Percentiles rank a stretch among this genome's conserved stretches.
These are phyloP conservation scores for Lactarius trivialis DNA, from an alignment of 768 basidiomycete genomes.

Conservation along the genomic window DNA sequence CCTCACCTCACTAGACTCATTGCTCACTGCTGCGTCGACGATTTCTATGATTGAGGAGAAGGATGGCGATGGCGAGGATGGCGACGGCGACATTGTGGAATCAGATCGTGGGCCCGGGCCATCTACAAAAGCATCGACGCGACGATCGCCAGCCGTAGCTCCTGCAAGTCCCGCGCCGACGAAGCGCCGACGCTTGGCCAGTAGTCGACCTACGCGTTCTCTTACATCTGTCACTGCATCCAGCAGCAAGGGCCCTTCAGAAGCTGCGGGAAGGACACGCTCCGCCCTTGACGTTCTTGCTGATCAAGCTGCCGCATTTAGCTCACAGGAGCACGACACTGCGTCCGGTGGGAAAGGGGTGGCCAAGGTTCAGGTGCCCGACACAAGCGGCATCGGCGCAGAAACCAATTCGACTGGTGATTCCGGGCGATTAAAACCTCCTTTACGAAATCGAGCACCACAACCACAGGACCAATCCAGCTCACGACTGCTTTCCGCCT, in stretches of 20 bases:
- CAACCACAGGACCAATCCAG: not conserved
- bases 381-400: not conserved
- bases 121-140: conserved; percentile 20
- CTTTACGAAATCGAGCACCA: not conserved
- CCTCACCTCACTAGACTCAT: conserved; percentile 49
- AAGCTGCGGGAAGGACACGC: conserved; percentile 7
- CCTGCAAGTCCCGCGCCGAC: conserved; percentile 33
- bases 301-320: conserved; percentile 54
- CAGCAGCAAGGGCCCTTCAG: conserved; percentile 3
- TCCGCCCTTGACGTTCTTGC: conserved; percentile 64
- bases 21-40: conserved; percentile 50
- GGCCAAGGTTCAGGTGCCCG: conserved; percentile 12
- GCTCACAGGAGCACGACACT: conserved; percentile 30
- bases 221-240: not conserved
- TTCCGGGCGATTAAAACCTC: not conserved
- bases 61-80: conserved; percentile 30
- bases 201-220: conserved; percentile 6
- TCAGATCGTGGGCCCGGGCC: conserved; percentile 21
- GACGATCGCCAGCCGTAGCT: conserved; percentile 28
- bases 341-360: conserved; percentile 19
- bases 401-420: not conserved
- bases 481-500: not conserved
- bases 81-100: conserved; percentile 8
- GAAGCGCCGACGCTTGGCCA: conserved; percentile 33
- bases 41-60: conserved; percentile 43